Base-by-base conservation (phyloP, 352 stramenopile species). In the Phytophthora foliorum region DNA sequence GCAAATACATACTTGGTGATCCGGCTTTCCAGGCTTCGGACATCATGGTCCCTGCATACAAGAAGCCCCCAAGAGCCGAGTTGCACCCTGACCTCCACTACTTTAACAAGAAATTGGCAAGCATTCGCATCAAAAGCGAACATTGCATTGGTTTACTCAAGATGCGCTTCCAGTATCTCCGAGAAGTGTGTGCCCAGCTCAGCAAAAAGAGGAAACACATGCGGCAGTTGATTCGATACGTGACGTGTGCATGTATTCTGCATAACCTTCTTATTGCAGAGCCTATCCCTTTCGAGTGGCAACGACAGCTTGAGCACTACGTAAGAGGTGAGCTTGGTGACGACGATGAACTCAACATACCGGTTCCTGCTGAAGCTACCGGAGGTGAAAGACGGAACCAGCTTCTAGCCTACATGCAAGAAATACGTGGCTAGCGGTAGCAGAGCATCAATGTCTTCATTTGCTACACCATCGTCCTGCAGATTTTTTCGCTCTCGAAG, bases 81-180 rank as follows among this genome's bases (percentile, higher is more conserved):
- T 29, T 76, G 16, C 21, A 76, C 27, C 29, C 36, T 0, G 22
- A 62, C 13, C 46, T 69, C 4, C 62, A 50, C 5, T 69, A 55
- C 32, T 72, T 76, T 52, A 76, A 72, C 36, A 45, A 34, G 10
- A 42, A 61, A 25, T 29, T 77, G 4, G 63, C 51, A 6, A 65
- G 69, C 16, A 54, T 38, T 11, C 41, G 69, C 6, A 73, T 70
- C 19, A 77, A 69, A 52, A 72, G 50, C 21, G 68, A 76, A 21
- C 63, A 72, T 22, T 76, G 56, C 52, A 72, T 72, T 39, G 68
- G 56, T 6, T 39, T 77, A 3, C n/a, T 74, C 16, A 77, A 66
- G 34, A 63, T 64, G 52, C 34, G 69, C 5, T 74, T 77, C 27
- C 69, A 53, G 10, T 70, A 74, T 24, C 42, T 76, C 14, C 57